Conservation (phyloP, 2,329 filamentous ascomycete species). For the Microascus cirrosus region DNA sequence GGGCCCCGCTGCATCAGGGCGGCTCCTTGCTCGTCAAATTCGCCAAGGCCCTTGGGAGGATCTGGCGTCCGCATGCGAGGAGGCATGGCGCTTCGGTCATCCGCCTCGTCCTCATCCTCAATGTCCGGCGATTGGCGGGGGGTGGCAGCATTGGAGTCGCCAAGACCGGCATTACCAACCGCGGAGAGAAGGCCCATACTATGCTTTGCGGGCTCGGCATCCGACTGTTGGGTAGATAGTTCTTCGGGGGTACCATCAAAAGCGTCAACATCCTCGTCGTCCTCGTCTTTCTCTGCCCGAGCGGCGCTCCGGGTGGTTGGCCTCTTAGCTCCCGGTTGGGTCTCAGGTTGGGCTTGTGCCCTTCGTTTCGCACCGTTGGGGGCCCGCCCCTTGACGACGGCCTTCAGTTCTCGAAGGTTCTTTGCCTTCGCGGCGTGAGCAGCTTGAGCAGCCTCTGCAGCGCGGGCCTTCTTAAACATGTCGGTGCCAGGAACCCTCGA, state of each 20-base stretch:
- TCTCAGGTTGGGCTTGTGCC: constrained; percentile 36
- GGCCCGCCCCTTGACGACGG: constrained; percentile 9
- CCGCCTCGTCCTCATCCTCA: constrained; percentile 6
- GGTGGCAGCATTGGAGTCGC: constrained; percentile 6
- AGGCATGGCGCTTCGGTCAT: constrained; percentile 9
- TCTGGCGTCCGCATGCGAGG: constrained; percentile 25
- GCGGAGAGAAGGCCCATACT: constrained; percentile 20
- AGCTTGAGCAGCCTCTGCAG: constrained; percentile 24
- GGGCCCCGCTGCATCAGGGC: constrained; percentile 31
- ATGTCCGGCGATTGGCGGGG: constrained; percentile 5
- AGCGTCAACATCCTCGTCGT: constrained; percentile 12
- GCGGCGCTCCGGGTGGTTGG: constrained; percentile 19
- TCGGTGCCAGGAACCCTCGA: constrained; percentile 29
- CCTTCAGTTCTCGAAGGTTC: background rate
- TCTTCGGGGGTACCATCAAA: constrained; percentile 2
- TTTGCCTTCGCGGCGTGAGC: constrained; percentile 7
- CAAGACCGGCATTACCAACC: constrained; percentile 2
- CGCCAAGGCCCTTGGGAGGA: constrained; percentile 25
- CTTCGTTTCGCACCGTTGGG: constrained; percentile 31
- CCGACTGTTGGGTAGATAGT: background rate
- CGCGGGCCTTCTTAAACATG: constrained; percentile 24
- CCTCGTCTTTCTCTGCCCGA: constrained; percentile 5
- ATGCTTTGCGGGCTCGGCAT: constrained; percentile 8
- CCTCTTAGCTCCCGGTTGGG: constrained; percentile 37
- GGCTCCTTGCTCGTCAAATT: constrained; percentile 41